Evolutionary conservation across 2,329 filamentous ascomycete genomes (phyloP), one percentile per base, ranked within the genome.

Genomic region (Plenodomus biglobosus): DNA sequence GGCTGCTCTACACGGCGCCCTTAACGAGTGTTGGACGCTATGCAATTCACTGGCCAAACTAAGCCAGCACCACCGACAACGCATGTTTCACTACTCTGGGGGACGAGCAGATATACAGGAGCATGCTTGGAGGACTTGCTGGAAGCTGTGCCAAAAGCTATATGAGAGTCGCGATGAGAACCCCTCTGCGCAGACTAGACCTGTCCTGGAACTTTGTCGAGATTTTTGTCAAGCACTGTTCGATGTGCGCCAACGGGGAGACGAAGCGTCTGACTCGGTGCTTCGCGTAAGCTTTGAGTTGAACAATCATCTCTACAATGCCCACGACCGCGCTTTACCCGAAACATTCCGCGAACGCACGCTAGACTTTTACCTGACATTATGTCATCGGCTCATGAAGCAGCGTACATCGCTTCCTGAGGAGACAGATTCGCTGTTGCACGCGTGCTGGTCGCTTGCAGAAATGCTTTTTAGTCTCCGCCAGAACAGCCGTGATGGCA

Each of bases 371-470:
- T 96, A 96, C 65, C 87, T 96, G 58, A 95, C 92, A 0, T 73
- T 97, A 2, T 96, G 92, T 65, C 92, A 96, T 70, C 85, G 92
- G 34, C 75, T 96, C n/a, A 96, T 96, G 91, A 96, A 95, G 70
- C 90, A 96, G 70, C 83, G 89, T 48, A 87, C 83, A 44, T 86
- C 89, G 21, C 72, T 92, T 2, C 85, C 85, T 0, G 86, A 88
- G 53, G 90, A 96, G 63, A 92, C 90, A 0, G 91, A 96, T 68
- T 85, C 88, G 6, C 78, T 96, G 3, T 79, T 96, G 3, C 82
- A 86, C 46, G 89, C 91, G 18, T 96, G 92, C 66, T 96, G 92
- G 92, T 83, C 86, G 2, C 75, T 97, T 11, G 90, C 92, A 7
- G 92, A 96, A 71, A 95, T 95, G 85, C 81, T 97, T 0, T 96